Base-by-base conservation (phyloP, 2,329 filamentous ascomycete species). In the Metarhizium anisopliae region DNA sequence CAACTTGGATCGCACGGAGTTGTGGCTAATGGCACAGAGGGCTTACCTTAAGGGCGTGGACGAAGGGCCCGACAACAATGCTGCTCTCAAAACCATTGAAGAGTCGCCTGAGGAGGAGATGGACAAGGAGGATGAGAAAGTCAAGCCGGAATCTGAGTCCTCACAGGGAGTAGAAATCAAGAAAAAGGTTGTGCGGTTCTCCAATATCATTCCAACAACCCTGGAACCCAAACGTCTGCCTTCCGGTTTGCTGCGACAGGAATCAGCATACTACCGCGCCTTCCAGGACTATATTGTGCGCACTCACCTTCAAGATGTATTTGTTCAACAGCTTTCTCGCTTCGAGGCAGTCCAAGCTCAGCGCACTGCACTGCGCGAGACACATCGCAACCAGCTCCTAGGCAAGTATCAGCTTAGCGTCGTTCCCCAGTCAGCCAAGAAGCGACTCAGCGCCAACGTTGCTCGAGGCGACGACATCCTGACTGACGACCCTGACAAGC, bases 321-420 rank as follows among this genome's bases (percentile, higher is more conserved):
- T 96, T 67, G 81, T 95, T 55, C 89, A 95, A 69, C 87, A 90
- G 47, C 84, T 90, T 56, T 82, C 89, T 29, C 87, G 94, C 51
- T 95, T 93, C 58, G 93, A 97, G 68, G 90, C 90, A 29, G 78
- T 96, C 51, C 93, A 96, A 68, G 83, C 90, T 32, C 84, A 88
- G 65, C 87, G 94, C 43, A 79, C 92, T 55, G 90, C 86, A 49
- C 81, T 91, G 56, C 79, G 81, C 20, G 79, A 86, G 56, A 75
- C 81, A 45, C 91, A 96, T 71, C 81, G 87, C 66, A 87, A 89
- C 66, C 88, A 91, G 66, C 82, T 97, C 20, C 81, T 90, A 36
- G 91, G 92, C 62, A 94, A 90, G 68, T 95, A 89, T 67, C 87
- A 92, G 69, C 80, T 95, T 53, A 85, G 82, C 50, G 83, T 84